A percentile compares a stretch with the other conserved stretches of the same genome.
These are phyloP conservation scores for Oryza coarctata DNA, from an alignment of 176 grass and related monocot species.

Conservation along the genomic window DNA sequence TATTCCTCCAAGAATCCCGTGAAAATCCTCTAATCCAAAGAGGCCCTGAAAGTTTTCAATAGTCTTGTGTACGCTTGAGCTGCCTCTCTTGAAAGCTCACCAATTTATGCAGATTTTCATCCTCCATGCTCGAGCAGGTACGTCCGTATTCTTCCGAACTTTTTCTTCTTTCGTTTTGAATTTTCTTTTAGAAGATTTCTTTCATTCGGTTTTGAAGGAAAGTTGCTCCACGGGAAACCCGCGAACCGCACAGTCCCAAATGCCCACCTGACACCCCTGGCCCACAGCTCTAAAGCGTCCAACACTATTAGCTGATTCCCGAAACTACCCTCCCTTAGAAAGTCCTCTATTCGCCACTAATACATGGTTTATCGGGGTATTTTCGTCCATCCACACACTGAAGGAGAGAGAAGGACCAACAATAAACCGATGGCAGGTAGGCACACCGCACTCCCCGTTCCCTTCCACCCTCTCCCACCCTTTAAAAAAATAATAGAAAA, in stretches of 20 bases:
- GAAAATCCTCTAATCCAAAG: no score
- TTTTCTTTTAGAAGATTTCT: no score
- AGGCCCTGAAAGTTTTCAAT: no score
- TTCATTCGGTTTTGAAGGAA: no score
- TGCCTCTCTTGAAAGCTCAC: no score
- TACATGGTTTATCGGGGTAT: background rate
- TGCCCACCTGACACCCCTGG: background rate
- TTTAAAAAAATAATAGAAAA: background rate
- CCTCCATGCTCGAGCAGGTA: no score
- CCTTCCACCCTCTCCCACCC: background rate
- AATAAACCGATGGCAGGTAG: background rate
- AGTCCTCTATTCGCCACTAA: rapidly evolving
- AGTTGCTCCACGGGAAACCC: background rate
- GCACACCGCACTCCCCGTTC: background rate
- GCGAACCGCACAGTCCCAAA: background rate
- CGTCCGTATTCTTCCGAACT: no score
- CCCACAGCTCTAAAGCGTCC: background rate
- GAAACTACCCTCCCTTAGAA: background rate
- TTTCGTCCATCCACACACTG: background rate
- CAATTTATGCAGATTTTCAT: no score
- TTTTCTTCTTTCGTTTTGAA: no score
- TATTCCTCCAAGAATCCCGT: no score
- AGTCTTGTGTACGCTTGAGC: no score
- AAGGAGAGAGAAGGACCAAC: background rate
- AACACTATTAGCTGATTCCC: background rate